Percentiles rank a stretch among this genome's conserved stretches.
phyloP scores from a whole-genome alignment of 768 basidiomycete genomes.

The Rubroboletus satanas region DNA sequence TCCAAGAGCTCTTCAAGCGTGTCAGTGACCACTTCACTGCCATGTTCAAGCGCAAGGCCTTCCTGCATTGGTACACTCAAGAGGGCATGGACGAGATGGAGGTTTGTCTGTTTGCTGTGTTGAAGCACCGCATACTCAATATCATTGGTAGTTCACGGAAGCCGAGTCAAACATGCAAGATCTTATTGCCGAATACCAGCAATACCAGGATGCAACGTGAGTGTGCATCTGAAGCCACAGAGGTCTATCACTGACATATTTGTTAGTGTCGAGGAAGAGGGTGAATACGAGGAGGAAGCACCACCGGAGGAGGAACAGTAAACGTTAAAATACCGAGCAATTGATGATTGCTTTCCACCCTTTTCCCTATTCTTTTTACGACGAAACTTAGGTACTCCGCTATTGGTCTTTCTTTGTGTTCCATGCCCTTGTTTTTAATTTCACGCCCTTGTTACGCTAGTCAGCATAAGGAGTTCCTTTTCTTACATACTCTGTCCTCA shows the following conservation, averaged over 20 bases:
- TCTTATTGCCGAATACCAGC: constrained; percentile 95
- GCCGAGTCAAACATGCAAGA: constrained; percentile 99
- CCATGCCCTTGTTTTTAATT: constrained; percentile 31
- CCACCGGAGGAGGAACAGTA: constrained; percentile 57
- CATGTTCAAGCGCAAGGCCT: constrained; percentile 99
- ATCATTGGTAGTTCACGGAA: constrained; percentile 72
- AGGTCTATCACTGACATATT: constrained; percentile 11
- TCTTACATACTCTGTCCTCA: constrained; percentile 2
- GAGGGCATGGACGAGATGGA: constrained; percentile 99
- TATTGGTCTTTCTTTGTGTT: constrained; percentile 32
- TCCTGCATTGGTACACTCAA: constrained; percentile 99
- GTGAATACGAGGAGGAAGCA: constrained; percentile 82
- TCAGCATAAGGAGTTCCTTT: constrained; percentile 16
- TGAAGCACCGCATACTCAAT: not conserved
- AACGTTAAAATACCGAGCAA: constrained; percentile 24
- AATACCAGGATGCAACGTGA: constrained; percentile 92
- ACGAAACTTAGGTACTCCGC: constrained; percentile 35
- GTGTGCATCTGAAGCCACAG: constrained; percentile 29
- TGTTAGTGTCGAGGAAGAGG: constrained; percentile 79
- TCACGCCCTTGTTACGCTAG: constrained; percentile 32
- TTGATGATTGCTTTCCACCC: constrained; percentile 13
- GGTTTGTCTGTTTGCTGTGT: constrained; percentile 33
- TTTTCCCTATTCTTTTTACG: constrained; percentile 22
- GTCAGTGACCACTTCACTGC: constrained; percentile 97
- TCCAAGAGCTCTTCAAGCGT: constrained; percentile 98